Percentiles rank a stretch among this genome's conserved stretches.
Evolutionary conservation across 148 eudicot genomes (phyloP).

Genomic region (Rheum nobile): DNA sequence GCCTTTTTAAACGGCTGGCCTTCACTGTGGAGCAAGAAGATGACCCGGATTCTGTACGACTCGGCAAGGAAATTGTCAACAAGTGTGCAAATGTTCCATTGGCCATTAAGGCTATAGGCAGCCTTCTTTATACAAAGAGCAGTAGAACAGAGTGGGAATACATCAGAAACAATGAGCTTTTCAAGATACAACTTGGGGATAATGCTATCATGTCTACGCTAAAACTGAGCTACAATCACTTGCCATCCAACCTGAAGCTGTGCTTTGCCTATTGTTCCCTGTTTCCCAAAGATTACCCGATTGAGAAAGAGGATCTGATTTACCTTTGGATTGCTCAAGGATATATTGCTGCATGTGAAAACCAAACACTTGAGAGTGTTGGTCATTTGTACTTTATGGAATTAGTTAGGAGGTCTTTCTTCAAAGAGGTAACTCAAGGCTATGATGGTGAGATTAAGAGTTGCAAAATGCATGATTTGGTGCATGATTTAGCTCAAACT

Average conservation of each 20-base stretch:
- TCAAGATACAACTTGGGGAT: background rate
- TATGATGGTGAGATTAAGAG: background rate
- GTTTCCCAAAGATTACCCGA: constrained; percentile 3
- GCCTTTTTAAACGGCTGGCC: background rate
- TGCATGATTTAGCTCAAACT: constrained; percentile 9
- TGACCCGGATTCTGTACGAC: background rate
- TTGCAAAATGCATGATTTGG: constrained; percentile 14
- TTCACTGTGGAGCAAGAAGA: background rate
- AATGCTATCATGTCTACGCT: background rate
- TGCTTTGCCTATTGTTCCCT: constrained; percentile 12
- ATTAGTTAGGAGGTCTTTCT: background rate
- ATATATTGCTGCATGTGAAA: background rate
- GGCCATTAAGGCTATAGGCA: constrained; percentile 1
- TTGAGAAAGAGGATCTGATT: background rate
- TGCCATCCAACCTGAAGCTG: constrained; percentile 3
- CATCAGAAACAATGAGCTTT: background rate
- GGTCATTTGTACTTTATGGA: constrained; percentile 2
- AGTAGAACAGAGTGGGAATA: constrained; percentile 7
- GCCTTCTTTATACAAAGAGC: background rate
- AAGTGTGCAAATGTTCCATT: constrained; percentile 2
- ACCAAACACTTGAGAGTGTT: background rate
- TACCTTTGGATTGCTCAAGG: constrained; percentile 11
- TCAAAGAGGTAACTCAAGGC: background rate
- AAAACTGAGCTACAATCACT: constrained; percentile 11
- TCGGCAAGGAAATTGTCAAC: background rate